These are phyloP conservation scores for Castanopsis chinensis DNA, from an alignment of 306 rosid genomes.

Conservation along the genomic window DNA sequence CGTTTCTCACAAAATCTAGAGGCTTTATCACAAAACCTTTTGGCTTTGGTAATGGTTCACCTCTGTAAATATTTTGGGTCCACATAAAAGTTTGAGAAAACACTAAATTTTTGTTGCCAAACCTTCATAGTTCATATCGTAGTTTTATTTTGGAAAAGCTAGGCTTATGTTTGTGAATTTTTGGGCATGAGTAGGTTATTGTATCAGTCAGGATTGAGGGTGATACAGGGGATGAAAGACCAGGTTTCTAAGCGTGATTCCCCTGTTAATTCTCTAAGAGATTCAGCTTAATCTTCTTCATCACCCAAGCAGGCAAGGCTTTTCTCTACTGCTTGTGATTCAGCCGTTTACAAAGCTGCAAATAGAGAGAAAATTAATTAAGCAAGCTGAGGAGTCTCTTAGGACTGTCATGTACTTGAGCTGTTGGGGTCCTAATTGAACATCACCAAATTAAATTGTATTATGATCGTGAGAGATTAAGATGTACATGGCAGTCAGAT, in stretches of 20 bases:
- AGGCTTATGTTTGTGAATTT: background rate
- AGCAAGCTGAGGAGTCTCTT: conserved; percentile 66
- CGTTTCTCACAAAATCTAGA: conserved; percentile 15
- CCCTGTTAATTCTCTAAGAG: conserved; percentile 40
- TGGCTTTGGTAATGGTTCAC: background rate
- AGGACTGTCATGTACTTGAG: conserved; percentile 76
- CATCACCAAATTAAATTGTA: too few species aligned
- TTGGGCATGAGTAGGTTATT: conserved; percentile 49
- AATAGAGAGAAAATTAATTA: conserved; percentile 28
- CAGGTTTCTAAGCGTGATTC: conserved; percentile 47
- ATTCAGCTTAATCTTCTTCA: conserved; percentile 36
- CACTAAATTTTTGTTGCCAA: too few species aligned
- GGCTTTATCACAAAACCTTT: background rate
- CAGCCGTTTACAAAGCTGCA: conserved; percentile 18
- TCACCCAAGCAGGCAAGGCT: conserved; percentile 34
- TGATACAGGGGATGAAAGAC: conserved; percentile 48
- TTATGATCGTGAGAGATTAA: background rate
- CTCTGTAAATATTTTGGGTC: background rate
- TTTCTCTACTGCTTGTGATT: conserved; percentile 24
- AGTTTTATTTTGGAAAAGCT: background rate
- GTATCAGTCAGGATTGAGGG: conserved; percentile 32
- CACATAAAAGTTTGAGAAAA: background rate
- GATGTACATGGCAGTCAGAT: background rate
- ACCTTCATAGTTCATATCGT: background rate
- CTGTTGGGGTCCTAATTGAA: conserved; percentile 70